These are phyloP conservation scores for Candida takata DNA, from an alignment of 805 yeast species.

Conservation along the genomic window DNA sequence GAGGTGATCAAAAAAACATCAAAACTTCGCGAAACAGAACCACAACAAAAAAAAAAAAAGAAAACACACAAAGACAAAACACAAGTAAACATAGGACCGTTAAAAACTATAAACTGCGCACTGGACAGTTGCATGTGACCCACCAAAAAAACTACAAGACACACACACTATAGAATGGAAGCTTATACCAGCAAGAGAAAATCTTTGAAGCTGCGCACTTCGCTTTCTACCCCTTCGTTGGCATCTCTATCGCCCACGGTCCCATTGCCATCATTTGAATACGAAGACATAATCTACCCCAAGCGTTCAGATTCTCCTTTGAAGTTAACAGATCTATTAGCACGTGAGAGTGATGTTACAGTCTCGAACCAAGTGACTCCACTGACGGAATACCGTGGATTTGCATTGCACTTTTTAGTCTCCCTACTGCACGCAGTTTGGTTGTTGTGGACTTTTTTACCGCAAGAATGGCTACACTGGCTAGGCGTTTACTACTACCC, in stretches of 20 bases:
- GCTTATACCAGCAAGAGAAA: too few relatives aligned
- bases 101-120: background rate
- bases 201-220: conserved; percentile 1
- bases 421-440: conserved; percentile 49
- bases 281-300: conserved; percentile 16
- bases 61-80: background rate
- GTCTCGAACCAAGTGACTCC: conserved; percentile 48
- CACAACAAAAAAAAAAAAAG: too few relatives aligned
- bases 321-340: conserved; percentile 43
- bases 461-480: conserved; percentile 45
- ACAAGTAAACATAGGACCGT: background rate
- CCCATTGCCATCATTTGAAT: conserved; percentile 9
- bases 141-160: too few relatives aligned
- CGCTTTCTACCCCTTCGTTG: conserved; percentile 3
- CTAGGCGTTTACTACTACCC: conserved; percentile 70
- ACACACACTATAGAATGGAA: too few relatives aligned
- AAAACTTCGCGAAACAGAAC: too few relatives aligned
- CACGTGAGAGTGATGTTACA: conserved; percentile 60
- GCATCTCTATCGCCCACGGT: background rate
- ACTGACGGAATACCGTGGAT: conserved; percentile 80
- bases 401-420: conserved; percentile 69
- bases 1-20: too few relatives aligned
- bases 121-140: too few relatives aligned
- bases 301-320: conserved; percentile 2
- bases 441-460: conserved; percentile 70